Conservation (phyloP, 2,329 filamentous ascomycete genomes). For the Teratosphaeria viscida region DNA sequence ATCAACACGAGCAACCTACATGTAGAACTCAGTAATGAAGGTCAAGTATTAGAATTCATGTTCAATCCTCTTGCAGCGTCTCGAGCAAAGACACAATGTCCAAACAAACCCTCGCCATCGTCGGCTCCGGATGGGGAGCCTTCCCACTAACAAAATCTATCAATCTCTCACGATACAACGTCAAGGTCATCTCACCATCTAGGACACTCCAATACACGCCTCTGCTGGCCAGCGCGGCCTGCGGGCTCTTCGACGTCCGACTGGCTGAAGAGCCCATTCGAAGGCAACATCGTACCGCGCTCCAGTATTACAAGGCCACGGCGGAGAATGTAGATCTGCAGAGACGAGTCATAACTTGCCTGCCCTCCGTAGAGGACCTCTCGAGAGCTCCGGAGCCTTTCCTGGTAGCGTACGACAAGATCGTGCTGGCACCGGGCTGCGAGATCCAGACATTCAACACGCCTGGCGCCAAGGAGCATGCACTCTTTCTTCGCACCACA, state of each 20-base stretch:
- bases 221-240: conserved; percentile 35
- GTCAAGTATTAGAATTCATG: background rate
- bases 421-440: conserved; percentile 35
- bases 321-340: conserved; percentile 31
- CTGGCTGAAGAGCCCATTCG: conserved; percentile 37
- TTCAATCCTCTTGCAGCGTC: background rate
- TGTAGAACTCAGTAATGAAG: background rate
- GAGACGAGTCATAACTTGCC: conserved; percentile 25
- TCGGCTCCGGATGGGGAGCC: conserved; percentile 31
- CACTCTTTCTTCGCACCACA: conserved; percentile 29
- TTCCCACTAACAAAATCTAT: conserved; percentile 28
- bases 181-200: conserved; percentile 33
- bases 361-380: conserved; percentile 15
- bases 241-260: conserved; percentile 35
- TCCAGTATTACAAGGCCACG: conserved; percentile 29
- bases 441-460: conserved; percentile 32
- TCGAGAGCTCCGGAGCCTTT: conserved; percentile 22
- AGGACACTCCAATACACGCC: conserved; percentile 37
- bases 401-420: conserved; percentile 31
- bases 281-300: conserved; percentile 18
- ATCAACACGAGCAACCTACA: background rate
- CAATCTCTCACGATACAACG: conserved; percentile 25
- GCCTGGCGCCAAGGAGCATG: conserved; percentile 30
- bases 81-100: background rate
- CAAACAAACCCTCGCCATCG: conserved; percentile 15